Conservation (phyloP, 1,284 basidiomycete species). For the Cystobasidiaceae sp. region DNA sequence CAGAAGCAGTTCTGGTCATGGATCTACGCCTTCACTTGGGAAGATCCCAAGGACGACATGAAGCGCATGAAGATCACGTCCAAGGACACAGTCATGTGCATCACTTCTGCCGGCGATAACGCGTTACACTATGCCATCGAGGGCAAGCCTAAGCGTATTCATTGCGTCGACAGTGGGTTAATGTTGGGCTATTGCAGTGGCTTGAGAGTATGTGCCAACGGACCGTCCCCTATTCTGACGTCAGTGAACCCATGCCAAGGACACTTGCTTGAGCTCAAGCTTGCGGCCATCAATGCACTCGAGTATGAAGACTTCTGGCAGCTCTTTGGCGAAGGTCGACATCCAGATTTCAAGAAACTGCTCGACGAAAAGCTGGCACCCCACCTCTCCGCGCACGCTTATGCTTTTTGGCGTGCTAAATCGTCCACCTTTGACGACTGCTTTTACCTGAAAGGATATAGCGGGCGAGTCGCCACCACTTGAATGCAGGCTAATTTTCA, state of each 20-base stretch:
- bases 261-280: constrained; percentile 72
- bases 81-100: constrained; percentile 66
- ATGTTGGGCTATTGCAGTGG: constrained; percentile 50
- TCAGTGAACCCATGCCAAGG: constrained; percentile 57
- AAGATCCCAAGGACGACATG: constrained; percentile 74
- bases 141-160: constrained; percentile 57
- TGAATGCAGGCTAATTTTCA: constrained; percentile 21
- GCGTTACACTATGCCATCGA: constrained; percentile 72
- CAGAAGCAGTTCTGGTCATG: constrained; percentile 64
- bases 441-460: constrained; percentile 72
- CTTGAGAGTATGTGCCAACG: neutral
- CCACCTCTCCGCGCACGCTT: constrained; percentile 65
- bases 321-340: constrained; percentile 66
- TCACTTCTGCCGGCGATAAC: constrained; percentile 76
- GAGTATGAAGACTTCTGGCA: constrained; percentile 64
- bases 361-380: constrained; percentile 66
- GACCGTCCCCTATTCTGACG: constrained; percentile 35
- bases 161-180: constrained; percentile 65
- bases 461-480: constrained; percentile 39
- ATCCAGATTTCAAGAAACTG: constrained; percentile 59
- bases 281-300: constrained; percentile 62
- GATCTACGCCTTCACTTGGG: constrained; percentile 65
- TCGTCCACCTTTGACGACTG: constrained; percentile 58
- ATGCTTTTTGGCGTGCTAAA: constrained; percentile 72
- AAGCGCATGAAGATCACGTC: constrained; percentile 58